Evolutionary conservation across 768 basidiomycete genomes (phyloP), one percentile per base, ranked within the genome.

Genomic region (Termitomyces sp.): DNA sequence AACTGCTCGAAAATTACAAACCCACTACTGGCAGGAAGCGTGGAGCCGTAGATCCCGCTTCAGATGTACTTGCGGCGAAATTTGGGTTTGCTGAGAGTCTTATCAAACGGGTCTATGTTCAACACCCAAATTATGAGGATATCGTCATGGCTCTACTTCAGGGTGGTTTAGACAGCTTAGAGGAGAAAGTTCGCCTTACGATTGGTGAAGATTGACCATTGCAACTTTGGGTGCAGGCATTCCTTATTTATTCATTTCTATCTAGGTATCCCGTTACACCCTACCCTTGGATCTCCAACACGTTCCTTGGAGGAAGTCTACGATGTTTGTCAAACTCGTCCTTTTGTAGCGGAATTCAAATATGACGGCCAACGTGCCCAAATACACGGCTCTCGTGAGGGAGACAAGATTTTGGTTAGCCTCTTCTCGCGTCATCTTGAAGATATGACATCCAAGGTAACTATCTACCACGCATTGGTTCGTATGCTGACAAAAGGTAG

Each of bases 361-460:
- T 91, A 95, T 66, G 95, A 97, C 65, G 95, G 89, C 20, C 89
- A 92, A 67, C 81, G 89, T 51, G 91, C 88, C 20, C 91, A 92
- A 71, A 86, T 91, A n/a, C 89, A 91, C 68, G 87, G 79, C 13
- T 67, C 55, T 46, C 70, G 62, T 61, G 67, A 67, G 3, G 66
- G 70, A 35, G 75, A 68, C 35, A 64, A 68, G 12, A 55, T 67
- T 33, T 66, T 63, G 10, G 80, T 92, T 44, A 82, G 84, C 55
- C 77, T 95, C 51, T 96, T 96, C 75, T 92, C 90, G 60, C 85
- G 93, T 56, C 92, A 94, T 76, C 76, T 96, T 35, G 93, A 95
- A 73, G 87, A 94, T 66, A 95, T 95, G 94, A 94, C 92, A 1
- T 83, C 85, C 60, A 95, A 96, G 79, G 89, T 84, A 68, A 51